Base-by-base conservation (phyloP, 805 yeast species). In the Pichia paraexigua region DNA sequence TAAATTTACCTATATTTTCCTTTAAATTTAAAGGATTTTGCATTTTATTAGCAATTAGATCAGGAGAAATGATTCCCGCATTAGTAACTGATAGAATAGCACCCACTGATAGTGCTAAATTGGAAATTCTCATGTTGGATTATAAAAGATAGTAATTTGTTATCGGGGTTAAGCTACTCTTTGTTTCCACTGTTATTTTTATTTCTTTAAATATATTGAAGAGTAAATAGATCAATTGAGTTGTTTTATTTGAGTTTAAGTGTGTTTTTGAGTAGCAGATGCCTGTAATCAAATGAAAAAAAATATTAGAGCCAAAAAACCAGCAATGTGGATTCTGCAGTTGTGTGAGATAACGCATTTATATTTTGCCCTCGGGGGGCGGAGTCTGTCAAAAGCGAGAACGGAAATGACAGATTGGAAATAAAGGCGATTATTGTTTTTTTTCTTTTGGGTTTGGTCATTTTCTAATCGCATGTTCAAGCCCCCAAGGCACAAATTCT, bases 21-120 rank as follows among this genome's bases (percentile, higher is more conserved):
- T 49, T 39, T 8, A 49, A n/a, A 27, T 41, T 25, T 17, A 52
- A 48, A 22, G 54, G 57, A 17, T 48, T 39, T 41, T 56, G 58
- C 30, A 42, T 17, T 15, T 42, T 17, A 17, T 42, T 15, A 17
- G 25, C 8, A 15, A 18, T 22, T 30, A 40, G 47, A n/a, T 45
- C 48, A 17, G 41, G 35, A 13, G 28, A 40, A 30, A 54, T 21
- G 15, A 48, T 32, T 11, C 51, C 48, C 1, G 53, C 55, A 24
- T 49, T 43, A 6, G 53, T 21, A 5, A 42, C 13, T 15, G 51
- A 28, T 17, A 55, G 15, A 13, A 46, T 17, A 17, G 53, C 30
- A 49, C 54, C 21, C 22, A 53, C 13, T 17, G 52, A 45, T 8
- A 55, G 28, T 48, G 55, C 53, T 24, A 55, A 43, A 15, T 51